Base-by-base conservation (phyloP, 139 green algal species). In the Haematococcus lacustris region DNA sequence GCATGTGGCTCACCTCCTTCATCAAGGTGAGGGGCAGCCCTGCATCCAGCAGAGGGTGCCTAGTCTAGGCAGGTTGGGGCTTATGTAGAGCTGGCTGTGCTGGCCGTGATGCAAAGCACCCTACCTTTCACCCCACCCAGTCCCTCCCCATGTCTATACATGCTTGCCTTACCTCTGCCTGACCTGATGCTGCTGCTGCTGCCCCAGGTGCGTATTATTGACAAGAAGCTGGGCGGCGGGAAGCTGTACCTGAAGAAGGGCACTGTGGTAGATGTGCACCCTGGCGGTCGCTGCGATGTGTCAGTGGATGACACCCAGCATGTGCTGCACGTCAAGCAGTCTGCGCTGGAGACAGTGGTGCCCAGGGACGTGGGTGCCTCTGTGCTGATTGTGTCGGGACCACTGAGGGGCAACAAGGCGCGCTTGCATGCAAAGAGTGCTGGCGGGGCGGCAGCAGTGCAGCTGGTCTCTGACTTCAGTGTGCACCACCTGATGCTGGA, bases 191-290 rank as follows among this genome's bases (percentile, higher is more conserved):
- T n/a, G n/a, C n/a, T n/a, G n/a, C n/a, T n/a, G n/a, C n/a, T n/a
- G n/a, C n/a, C 21, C 1, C 78, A 82, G 47, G 87, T 91, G 26
- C 78, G 85, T 38, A 71, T 95, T 2, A 59, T 95, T 26, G 89
- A 95, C 79, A 91, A 92, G 82, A 59, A 69, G 21, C 32, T 88
- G 43, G 23, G 70, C 13, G 74, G 71, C 2, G 90, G 90, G 1
- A 72, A 67, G 68, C 68, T 90, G 13, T 95, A 95, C 74, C 80
- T 95, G 3, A 91, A 91, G 64, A 95, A 95, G 68, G 90, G 81
- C 0, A 75, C 47, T 1, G 68, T 95, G 62, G 51, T 90, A 51
- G 90, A 95, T 73, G 88, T 95, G 37, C 80, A 84, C 37, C 76
- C 81, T 32, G 82, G 86, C 1, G 72, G 34, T 13, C 64, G 80